A percentile compares a stretch with the other conserved stretches of the same genome.
phyloP scores from a whole-genome alignment of 495 filamentous ascomycete genomes.

The Lophium mytilinum region DNA sequence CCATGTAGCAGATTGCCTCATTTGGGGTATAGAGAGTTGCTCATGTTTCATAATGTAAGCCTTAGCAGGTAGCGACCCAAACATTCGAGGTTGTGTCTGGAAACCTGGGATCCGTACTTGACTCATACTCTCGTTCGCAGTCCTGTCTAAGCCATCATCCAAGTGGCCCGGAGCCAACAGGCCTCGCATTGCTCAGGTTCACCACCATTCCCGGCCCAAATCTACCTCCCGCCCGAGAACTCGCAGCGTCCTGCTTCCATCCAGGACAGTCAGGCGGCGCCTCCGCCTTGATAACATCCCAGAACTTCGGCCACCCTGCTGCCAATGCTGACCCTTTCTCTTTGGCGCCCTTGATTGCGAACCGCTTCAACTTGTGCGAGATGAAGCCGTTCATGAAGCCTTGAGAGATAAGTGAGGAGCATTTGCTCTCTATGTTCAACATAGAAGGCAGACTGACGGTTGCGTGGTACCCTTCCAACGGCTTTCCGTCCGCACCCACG shows the following conservation, averaged over 20 bases:
- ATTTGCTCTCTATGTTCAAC: slow-evolving; percentile 65
- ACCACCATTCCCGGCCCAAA: slow-evolving; percentile 41
- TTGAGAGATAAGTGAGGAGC: slow-evolving; percentile 70
- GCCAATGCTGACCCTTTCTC: slow-evolving; percentile 46
- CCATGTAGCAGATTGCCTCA: too few species aligned
- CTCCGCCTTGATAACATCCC: slow-evolving; percentile 43
- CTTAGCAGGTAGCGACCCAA: too few species aligned
- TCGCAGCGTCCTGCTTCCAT: slow-evolving; percentile 21
- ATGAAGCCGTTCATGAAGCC: slow-evolving; percentile 83
- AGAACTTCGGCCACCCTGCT: slow-evolving; percentile 55
- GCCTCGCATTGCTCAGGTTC: slow-evolving; percentile 45
- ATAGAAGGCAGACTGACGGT: slow-evolving; percentile 46
- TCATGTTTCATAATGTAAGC: too few species aligned
- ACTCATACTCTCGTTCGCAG: too few species aligned
- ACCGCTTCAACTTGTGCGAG: slow-evolving; percentile 62
- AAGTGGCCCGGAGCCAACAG: slow-evolving; percentile 35
- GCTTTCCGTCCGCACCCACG: slow-evolving; percentile 3
- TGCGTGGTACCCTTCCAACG: slow-evolving; percentile 35
- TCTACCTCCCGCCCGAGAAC: background rate
- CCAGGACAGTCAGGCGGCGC: slow-evolving; percentile 4
- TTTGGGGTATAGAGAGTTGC: too few species aligned
- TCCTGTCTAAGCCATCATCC: background rate
- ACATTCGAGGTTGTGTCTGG: too few species aligned
- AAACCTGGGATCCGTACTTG: too few species aligned
- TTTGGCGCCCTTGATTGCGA: slow-evolving; percentile 76